A percentile compares a stretch with the other conserved stretches of the same genome.
Evolutionary conservation across 345 rosid species (phyloP).

Genomic region (Brassica nigra): DNA sequence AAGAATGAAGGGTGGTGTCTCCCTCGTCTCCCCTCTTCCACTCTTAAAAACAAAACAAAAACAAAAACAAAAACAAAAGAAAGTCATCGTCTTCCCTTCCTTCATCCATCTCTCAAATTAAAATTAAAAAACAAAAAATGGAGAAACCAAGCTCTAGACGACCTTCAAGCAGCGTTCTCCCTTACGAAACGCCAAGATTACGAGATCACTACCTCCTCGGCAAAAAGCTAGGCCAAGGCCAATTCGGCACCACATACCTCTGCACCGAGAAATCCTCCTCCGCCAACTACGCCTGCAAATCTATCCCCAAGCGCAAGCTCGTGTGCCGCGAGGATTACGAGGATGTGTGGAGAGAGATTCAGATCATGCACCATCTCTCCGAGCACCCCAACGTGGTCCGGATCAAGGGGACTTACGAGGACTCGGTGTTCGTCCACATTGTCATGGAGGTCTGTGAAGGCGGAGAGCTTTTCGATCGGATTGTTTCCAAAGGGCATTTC

Average conservation of each 20-base stretch:
- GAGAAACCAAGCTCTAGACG: slow-evolving; percentile 33
- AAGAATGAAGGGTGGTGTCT: slow-evolving; percentile 18
- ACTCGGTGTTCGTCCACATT: slow-evolving; percentile 83
- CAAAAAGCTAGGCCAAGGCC: slow-evolving; percentile 93
- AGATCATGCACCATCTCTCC: slow-evolving; percentile 97
- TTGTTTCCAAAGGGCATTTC: slow-evolving; percentile 87
- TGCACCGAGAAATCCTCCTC: slow-evolving; percentile 66
- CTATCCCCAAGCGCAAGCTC: slow-evolving; percentile 90
- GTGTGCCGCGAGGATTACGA: slow-evolving; percentile 91
- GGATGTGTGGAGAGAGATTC: slow-evolving; percentile 96
- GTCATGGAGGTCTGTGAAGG: slow-evolving; percentile 98
- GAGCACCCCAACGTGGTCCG: slow-evolving; percentile 81
- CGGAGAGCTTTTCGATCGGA: slow-evolving; percentile 94
- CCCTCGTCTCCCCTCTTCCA: slow-evolving; percentile 10
- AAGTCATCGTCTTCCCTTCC: slow-evolving; percentile 15
- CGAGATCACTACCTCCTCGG: slow-evolving; percentile 80
- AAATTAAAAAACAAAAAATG: slow-evolving; percentile 5
- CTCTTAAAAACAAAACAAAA: neutral
- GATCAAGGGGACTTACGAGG: slow-evolving; percentile 90
- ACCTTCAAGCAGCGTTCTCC: slow-evolving; percentile 63
- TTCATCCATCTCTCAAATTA: slow-evolving; percentile 4
- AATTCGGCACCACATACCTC: slow-evolving; percentile 86
- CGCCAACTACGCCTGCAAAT: slow-evolving; percentile 74
- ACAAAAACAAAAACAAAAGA: neutral
- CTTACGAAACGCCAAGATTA: slow-evolving; percentile 76